These are phyloP conservation scores for Coccinonectria pachysandricola DNA, from an alignment of 2,329 filamentous ascomycete genomes.

Conservation along the genomic window DNA sequence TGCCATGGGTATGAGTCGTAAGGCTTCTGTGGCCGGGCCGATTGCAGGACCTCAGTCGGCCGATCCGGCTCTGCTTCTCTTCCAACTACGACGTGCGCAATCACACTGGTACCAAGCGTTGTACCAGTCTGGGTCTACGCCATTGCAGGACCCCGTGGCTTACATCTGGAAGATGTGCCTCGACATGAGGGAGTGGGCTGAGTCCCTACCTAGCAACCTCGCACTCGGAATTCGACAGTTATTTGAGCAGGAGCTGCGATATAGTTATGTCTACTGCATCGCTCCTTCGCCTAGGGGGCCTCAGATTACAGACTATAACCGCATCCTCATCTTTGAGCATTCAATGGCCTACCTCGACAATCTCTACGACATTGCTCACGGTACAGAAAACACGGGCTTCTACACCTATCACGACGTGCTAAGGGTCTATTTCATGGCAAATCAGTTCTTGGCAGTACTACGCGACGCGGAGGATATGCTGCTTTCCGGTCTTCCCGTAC, in stretches of 20 bases:
- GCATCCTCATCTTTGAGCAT: conserved; percentile 76
- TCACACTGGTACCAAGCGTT: conserved; percentile 85
- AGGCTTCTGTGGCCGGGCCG: conserved; percentile 31
- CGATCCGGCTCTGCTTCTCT: conserved; percentile 65
- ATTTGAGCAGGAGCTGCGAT: conserved; percentile 81
- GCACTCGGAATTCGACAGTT: conserved; percentile 58
- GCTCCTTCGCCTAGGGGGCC: conserved; percentile 69
- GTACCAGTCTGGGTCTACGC: conserved; percentile 64
- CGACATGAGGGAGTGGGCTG: conserved; percentile 71
- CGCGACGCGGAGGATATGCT: conserved; percentile 46
- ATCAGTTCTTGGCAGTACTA: conserved; percentile 52
- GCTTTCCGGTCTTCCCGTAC: conserved; percentile 37
- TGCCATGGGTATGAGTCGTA: conserved; percentile 30
- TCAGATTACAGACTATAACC: conserved; percentile 63
- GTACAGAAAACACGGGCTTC: conserved; percentile 51
- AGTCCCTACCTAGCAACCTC: conserved; percentile 58
- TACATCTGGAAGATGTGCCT: conserved; percentile 70
- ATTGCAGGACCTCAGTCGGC: conserved; percentile 40
- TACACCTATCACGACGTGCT: conserved; percentile 84
- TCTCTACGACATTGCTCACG: conserved; percentile 57
- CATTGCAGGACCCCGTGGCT: conserved; percentile 56
- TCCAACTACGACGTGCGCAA: conserved; percentile 74
- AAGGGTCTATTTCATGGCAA: conserved; percentile 66
- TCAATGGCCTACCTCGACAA: conserved; percentile 71
- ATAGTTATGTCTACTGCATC: conserved; percentile 83